Base-by-base conservation (phyloP, 441 rosid species). In the Erodium chrysanthum region DNA sequence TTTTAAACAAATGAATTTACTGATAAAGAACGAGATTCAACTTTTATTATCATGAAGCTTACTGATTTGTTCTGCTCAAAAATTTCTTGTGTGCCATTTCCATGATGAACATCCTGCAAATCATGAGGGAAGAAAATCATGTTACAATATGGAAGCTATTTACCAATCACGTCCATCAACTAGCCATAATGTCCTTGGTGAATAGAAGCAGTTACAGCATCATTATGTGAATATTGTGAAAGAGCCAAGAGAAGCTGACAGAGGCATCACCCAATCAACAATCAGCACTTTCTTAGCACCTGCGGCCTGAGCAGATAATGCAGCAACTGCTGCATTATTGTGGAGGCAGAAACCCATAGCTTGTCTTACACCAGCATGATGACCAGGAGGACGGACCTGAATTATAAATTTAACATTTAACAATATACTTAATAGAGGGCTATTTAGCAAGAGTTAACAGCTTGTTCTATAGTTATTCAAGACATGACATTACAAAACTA, bases 281-380 rank as follows among this genome's bases (percentile, higher is more conserved):
- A 94, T 94, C 46, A 94, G 85, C 77, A 94, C 96, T 71, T 85
- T 94, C 87, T 80, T 85, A 2, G 96, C 97, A 70, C 97, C 99
- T 10, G 96, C 96, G 82, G 76, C 86, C 79, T 87, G 96, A 67
- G 94, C 96, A 68, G 91, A 92, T 75, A 91, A 79, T 59, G 94
- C 94, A 79, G 99, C 96, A 79, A 91, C 82, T 7, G 97, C 99
- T 72, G 99, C 97, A 85, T 94, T 94, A 70, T 94, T 91, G 83
- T 94, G 99, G 69, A 94, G 97, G 83, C 99, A 94, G 80, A 94
- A 94, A 67, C 99, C 97, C 96, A 90, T 89, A 44, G 97, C 86
- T 70, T 89, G 92, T 68, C 75, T 85, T 68, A 88, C 76, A 70
- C 97, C 96, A 75, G 98, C 98, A 86, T 94, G 98, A 80, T 94